phyloP scores from a whole-genome alignment of 2,329 filamentous ascomycete genomes.

The Claviceps pazoutovae region DNA sequence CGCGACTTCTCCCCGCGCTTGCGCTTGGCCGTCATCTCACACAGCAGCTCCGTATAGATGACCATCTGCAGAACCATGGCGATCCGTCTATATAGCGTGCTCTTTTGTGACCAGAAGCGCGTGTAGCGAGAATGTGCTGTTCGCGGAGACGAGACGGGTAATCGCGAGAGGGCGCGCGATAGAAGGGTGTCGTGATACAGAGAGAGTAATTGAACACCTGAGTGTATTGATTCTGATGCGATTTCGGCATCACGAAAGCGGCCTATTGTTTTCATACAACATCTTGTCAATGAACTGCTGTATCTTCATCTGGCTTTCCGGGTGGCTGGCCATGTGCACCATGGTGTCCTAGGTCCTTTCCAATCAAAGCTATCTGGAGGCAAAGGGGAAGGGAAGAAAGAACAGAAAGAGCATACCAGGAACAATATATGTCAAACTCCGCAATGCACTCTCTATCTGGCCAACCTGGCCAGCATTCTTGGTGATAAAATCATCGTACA shows the following conservation, averaged over 20 bases:
- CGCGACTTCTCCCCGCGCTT: constrained; percentile 63
- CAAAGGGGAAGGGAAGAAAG: not conserved
- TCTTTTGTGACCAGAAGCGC: constrained; percentile 49
- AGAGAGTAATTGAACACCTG: constrained; percentile 75
- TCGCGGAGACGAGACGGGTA: constrained; percentile 39
- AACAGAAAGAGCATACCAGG: constrained; percentile 41
- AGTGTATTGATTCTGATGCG: constrained; percentile 83
- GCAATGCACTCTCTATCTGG: constrained; percentile 85
- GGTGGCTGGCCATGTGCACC: no score
- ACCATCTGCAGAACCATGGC: constrained; percentile 78
- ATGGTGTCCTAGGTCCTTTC: no score
- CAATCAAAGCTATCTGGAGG: not conserved
- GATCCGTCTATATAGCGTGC: constrained; percentile 61
- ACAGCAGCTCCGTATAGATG: constrained; percentile 88
- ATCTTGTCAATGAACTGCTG: no score
- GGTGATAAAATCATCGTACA: constrained; percentile 82
- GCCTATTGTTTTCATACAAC: constrained; percentile 28
- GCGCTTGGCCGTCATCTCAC: constrained; percentile 91
- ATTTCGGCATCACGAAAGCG: constrained; percentile 87
- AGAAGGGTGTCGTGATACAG: constrained; percentile 88
- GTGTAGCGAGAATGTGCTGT: constrained; percentile 52
- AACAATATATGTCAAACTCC: constrained; percentile 90
- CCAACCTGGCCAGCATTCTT: constrained; percentile 89
- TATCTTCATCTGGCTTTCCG: no score
- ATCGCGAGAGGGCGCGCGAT: constrained; percentile 45